Base-by-base conservation (phyloP, 2,329 filamentous ascomycete genomes). In the Sphaerostilbella broomeana region DNA sequence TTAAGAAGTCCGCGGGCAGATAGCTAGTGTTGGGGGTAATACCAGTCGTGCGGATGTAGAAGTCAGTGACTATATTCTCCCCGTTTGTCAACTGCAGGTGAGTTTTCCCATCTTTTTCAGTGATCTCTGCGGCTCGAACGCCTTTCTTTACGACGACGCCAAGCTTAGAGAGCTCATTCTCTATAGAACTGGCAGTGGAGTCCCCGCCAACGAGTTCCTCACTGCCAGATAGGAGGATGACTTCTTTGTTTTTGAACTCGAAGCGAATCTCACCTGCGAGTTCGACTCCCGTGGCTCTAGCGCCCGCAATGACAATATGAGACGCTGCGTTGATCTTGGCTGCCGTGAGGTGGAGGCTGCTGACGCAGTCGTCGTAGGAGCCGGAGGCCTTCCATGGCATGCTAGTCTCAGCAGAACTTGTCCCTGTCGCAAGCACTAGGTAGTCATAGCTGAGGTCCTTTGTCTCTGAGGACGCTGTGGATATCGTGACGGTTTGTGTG, bases 41-140 rank as follows among this genome's bases (percentile, higher is more conserved):
- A 21, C 77, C 77, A 50, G 70, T 67, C 4, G 75, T 74, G 5
- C 75, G 68, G 17, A 80, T 59, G 54, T 75, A 76, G n/a, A 74
- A 44, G 49, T 80, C 75, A 2, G 73, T 74, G 6, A 58, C 47
- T 43, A 78, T 50, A 35, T 56, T 69, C 45, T 68, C 63, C 45
- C 70, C 70, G 42, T 58, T 59, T 22, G 59, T 58, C 6, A 79
- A 62, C 25, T 53, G 52, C 15, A 79, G 60, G 50, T 70, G 64
- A 3, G 68, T 73, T 54, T 67, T 67, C 41, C 68, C 71, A 43
- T 65, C 61, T 49, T 10, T 15, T 3, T 51, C 47, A n/a, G 51
- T 51, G 13, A 61, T 49, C 3, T 50, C 51, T 3, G 54, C 51
- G 12, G 76, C 69, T 29, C 63, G 62, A 1, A 68, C 61, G 30